Percentiles rank a stretch among this genome's conserved stretches.
Conservation (phyloP, 75 land plant genomes). For the Isoetes taiwanensis region DNA sequence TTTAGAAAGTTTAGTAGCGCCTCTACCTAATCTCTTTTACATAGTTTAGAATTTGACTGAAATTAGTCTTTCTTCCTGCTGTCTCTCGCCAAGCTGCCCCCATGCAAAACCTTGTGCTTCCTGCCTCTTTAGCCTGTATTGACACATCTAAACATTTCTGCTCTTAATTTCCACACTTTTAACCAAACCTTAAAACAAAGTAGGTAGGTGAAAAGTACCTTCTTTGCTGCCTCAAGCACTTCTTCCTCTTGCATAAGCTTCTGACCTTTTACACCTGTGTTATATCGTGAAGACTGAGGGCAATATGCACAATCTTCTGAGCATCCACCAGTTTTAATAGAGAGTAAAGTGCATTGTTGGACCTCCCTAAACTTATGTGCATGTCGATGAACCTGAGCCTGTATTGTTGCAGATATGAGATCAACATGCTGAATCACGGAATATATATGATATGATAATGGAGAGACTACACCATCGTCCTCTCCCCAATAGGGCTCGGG, state of each 20-base stretch:
- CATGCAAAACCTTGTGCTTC: constrained; percentile 98
- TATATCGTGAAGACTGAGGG: constrained; percentile 90
- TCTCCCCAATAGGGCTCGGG: too few relatives aligned
- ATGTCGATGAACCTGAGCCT: constrained; percentile 98
- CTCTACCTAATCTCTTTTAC: constrained; percentile 98
- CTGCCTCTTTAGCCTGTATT: constrained; percentile 96
- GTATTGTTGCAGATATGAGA: too few relatives aligned
- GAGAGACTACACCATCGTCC: too few relatives aligned
- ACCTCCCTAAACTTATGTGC: constrained; percentile 90
- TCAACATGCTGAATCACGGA: too few relatives aligned
- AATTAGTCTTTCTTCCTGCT: constrained; percentile 89
- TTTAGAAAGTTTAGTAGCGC: too few relatives aligned
- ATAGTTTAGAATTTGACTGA: constrained; percentile 89
- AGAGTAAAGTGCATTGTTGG: constrained; percentile 93
- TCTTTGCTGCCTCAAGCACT: constrained; percentile 73
- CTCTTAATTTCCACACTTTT: too few relatives aligned
- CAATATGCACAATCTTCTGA: constrained; percentile 98
- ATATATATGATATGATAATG: too few relatives aligned
- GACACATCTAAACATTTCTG: neutral
- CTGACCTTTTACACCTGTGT: constrained; percentile 69
- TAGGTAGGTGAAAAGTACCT: too few relatives aligned
- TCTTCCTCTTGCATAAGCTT: constrained; percentile 75
- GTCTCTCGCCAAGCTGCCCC: constrained; percentile 99
- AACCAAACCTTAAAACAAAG: too few relatives aligned
- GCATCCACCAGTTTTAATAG: constrained; percentile 95